Evolutionary conservation across 2,329 filamentous ascomycete species (phyloP).

Genomic region (Ophiocordyceps camponoti-floridani): DNA sequence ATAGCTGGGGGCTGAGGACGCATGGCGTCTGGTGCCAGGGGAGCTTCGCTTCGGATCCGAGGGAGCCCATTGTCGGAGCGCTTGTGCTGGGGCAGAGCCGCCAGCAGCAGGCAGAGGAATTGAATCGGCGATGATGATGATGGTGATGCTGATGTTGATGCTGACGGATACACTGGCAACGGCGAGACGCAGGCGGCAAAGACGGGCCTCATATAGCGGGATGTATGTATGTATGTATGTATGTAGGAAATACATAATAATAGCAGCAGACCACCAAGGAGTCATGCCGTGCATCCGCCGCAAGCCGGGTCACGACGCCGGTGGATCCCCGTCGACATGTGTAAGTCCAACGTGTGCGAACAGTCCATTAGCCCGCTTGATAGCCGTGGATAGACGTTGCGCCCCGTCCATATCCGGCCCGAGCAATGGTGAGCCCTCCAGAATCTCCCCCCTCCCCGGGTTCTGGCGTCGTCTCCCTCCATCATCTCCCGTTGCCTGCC

Average conservation of each 20-base stretch:
- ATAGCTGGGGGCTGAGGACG: constrained; percentile 47
- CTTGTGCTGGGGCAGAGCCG: neutral
- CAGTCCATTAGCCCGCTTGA: too few species aligned
- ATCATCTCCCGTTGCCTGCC: too few species aligned
- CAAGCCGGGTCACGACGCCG: constrained; percentile 2
- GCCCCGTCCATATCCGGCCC: too few species aligned
- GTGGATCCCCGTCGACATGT: neutral
- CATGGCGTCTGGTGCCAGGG: constrained; percentile 60
- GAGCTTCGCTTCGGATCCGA: constrained; percentile 17
- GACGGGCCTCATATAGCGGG: neutral
- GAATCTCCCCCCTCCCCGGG: too few species aligned
- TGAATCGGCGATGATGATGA: too few species aligned
- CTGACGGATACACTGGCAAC: too few species aligned
- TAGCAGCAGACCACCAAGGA: neutral
- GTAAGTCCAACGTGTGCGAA: neutral
- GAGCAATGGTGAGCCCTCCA: too few species aligned
- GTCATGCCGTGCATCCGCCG: constrained; percentile 2
- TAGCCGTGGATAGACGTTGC: too few species aligned
- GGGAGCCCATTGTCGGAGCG: constrained; percentile 20
- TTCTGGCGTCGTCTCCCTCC: too few species aligned
- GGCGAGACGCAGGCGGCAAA: neutral
- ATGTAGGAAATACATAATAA: neutral
- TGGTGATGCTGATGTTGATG: too few species aligned
- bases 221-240: neutral
- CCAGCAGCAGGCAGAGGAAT: neutral